phyloP scores from a whole-genome alignment of 2,329 filamentous ascomycete genomes.

The Xylariaceae sp. region DNA sequence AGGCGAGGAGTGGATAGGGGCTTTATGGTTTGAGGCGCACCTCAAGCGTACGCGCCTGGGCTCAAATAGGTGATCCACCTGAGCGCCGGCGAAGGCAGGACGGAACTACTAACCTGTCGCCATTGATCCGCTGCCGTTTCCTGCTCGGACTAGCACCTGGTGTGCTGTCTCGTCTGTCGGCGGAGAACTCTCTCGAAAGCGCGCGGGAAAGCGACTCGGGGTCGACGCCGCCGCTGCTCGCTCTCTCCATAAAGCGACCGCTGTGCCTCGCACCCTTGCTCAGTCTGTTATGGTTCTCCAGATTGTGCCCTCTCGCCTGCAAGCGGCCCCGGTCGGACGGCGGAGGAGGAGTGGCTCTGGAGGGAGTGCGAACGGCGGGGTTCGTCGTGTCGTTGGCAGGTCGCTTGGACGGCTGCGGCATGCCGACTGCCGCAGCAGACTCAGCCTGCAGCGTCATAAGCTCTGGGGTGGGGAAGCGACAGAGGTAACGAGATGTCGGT shows the following conservation, averaged over 20 bases:
- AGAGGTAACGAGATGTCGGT: no score
- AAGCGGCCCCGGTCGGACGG: conserved; percentile 35
- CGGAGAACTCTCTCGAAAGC: conserved; percentile 43
- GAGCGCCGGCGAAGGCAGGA: no score
- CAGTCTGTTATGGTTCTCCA: conserved; percentile 28
- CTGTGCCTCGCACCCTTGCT: conserved; percentile 28
- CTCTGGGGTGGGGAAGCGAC: neutral
- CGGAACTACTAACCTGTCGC: conserved; percentile 53
- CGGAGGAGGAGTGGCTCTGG: conserved; percentile 37
- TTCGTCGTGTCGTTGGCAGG: conserved; percentile 26
- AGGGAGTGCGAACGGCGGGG: conserved; percentile 27
- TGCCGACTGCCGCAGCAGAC: conserved; percentile 14
- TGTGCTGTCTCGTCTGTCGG: conserved; percentile 43
- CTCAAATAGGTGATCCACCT: no score
- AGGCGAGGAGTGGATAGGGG: no score
- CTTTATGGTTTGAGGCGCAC: no score
- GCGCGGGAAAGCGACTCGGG: conserved; percentile 43
- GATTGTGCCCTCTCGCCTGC: conserved; percentile 33
- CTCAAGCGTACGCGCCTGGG: no score
- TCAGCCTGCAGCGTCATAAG: conserved; percentile 30
- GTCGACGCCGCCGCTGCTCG: conserved; percentile 35
- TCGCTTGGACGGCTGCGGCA: conserved; percentile 23
- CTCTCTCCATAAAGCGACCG: conserved; percentile 27
- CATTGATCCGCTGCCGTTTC: conserved; percentile 53
- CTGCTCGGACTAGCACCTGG: conserved; percentile 47